These are phyloP conservation scores for Brassica cretica DNA, from an alignment of 345 rosid genomes.

Conservation along the genomic window DNA sequence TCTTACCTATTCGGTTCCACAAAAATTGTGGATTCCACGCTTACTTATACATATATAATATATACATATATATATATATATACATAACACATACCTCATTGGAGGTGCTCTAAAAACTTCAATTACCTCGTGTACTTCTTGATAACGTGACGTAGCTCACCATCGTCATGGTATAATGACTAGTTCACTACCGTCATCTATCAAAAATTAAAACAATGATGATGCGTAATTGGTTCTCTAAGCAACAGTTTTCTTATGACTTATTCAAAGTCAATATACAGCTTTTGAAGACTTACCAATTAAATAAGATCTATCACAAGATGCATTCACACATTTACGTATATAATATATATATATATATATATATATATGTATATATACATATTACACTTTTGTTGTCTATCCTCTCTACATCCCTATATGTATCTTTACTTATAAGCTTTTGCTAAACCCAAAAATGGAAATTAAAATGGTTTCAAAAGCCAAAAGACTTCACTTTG, in stretches of 20 bases:
- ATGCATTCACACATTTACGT: background rate
- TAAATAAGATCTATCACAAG: background rate
- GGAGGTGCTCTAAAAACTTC: background rate
- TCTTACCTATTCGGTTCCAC: too few species aligned
- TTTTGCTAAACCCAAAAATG: constrained; percentile 13
- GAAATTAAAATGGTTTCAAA: constrained; percentile 33
- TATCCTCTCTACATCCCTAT: background rate
- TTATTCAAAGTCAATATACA: constrained; percentile 35
- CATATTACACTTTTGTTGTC: background rate
- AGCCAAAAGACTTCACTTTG: constrained; percentile 52
- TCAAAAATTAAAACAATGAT: background rate
- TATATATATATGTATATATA: background rate
- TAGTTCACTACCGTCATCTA: background rate
- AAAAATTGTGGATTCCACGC: too few species aligned
- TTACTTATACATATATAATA: too few species aligned
- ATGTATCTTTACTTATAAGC: constrained; percentile 3
- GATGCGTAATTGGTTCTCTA: too few species aligned
- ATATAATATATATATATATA: background rate
- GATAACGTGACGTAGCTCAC: background rate
- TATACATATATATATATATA: too few species aligned
- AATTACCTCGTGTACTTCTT: background rate
- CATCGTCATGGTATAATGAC: constrained; percentile 12
- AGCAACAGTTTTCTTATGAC: constrained; percentile 12
- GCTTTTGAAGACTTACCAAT: constrained; percentile 14
- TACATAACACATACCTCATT: too few species aligned